phyloP scores from a whole-genome alignment of 139 green algal genomes.

The Chlorella sp. region DNA sequence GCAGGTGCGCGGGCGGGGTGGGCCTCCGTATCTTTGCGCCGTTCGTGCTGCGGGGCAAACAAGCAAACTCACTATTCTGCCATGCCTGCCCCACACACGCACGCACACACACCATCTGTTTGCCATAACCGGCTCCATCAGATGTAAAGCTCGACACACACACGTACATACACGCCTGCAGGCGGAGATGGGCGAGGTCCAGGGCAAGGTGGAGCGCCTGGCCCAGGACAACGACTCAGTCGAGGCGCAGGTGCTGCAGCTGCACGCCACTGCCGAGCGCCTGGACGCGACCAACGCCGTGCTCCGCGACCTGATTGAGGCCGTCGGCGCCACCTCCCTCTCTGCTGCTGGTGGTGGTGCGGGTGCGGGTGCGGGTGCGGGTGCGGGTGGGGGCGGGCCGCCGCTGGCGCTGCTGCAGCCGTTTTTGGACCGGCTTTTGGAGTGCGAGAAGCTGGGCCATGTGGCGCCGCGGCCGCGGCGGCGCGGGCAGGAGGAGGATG shows the following conservation, averaged over 20 bases:
- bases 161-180: too few relatives aligned
- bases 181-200: neutral
- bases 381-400: too few relatives aligned
- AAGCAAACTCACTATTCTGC: neutral
- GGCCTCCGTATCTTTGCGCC: neutral
- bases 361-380: too few relatives aligned
- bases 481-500: too few relatives aligned
- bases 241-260: neutral
- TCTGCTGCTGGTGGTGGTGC: too few relatives aligned
- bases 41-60: neutral
- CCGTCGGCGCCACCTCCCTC: too few relatives aligned
- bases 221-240: neutral
- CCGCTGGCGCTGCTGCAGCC: neutral
- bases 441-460: too few relatives aligned
- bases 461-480: too few relatives aligned
- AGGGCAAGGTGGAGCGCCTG: neutral
- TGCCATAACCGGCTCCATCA: too few relatives aligned
- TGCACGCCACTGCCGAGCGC: neutral
- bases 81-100: neutral
- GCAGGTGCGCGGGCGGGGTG: slow-evolving; percentile 8
- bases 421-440: neutral
- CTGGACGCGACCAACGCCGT: neutral
- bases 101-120: neutral
- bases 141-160: too few relatives aligned
- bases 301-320: neutral